phyloP scores from a whole-genome alignment of 139 green algal species.

The Pseudopediastrum boryanum region DNA sequence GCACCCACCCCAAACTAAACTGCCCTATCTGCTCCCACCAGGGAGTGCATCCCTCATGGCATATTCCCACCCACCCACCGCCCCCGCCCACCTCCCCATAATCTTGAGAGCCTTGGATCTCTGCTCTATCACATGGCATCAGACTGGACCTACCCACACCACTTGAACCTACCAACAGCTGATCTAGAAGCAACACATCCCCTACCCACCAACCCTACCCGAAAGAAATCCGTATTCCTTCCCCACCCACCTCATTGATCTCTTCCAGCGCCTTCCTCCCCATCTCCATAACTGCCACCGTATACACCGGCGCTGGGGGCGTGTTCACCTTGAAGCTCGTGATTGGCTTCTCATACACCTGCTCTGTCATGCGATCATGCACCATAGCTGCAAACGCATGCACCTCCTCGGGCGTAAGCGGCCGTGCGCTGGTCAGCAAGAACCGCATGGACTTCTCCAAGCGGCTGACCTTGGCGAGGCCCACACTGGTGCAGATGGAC shows the following conservation, averaged over 20 bases:
- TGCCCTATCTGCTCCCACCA: too few species aligned
- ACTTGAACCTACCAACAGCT: background rate
- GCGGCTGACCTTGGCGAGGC: constrained; percentile 79
- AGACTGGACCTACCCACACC: background rate
- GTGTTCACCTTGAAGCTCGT: constrained; percentile 63
- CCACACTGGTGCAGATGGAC: constrained; percentile 92
- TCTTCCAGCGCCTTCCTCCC: constrained; percentile 82
- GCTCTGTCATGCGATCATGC: constrained; percentile 84
- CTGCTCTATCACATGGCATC: too few species aligned
- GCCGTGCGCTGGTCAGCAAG: constrained; percentile 56
- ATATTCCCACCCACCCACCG: too few species aligned
- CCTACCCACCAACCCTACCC: background rate
- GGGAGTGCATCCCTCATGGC: too few species aligned
- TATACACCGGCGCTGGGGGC: constrained; percentile 74
- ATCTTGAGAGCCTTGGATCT: too few species aligned
- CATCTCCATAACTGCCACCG: constrained; percentile 84
- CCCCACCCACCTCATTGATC: constrained; percentile 82
- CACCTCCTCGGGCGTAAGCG: constrained; percentile 44
- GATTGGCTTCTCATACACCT: constrained; percentile 88
- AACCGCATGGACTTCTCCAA: constrained; percentile 86
- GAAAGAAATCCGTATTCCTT: too few species aligned
- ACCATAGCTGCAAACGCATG: constrained; percentile 51
- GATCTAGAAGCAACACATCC: background rate
- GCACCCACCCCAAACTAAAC: too few species aligned
- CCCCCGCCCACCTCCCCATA: too few species aligned